Percentiles rank a stretch among this genome's conserved stretches.
These are phyloP conservation scores for Candida ortonii DNA, from an alignment of 805 yeast genomes.

Conservation along the genomic window DNA sequence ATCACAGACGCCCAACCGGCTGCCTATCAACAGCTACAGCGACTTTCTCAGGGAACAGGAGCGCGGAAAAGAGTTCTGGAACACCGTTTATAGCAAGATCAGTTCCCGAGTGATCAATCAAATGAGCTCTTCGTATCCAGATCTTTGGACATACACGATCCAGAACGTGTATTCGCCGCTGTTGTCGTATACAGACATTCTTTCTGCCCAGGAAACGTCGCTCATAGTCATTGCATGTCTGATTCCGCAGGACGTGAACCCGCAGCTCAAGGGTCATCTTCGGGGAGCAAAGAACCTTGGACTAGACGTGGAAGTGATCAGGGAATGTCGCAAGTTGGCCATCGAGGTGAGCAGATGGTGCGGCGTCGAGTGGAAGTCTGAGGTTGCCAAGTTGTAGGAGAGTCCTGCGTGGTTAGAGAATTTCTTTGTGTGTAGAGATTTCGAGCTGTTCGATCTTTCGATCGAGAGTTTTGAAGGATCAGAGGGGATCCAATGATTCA, in stretches of 20 bases:
- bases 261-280: constrained; percentile 88
- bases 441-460: no score
- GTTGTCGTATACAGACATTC: constrained; percentile 61
- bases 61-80: constrained; percentile 70
- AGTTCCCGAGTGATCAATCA: constrained; percentile 65
- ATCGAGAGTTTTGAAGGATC: no score
- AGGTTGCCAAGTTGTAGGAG: constrained; percentile 50
- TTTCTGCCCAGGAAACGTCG: constrained; percentile 69
- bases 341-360: constrained; percentile 70
- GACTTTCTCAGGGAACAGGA: constrained; percentile 19
- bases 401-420: not conserved
- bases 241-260: constrained; percentile 90
- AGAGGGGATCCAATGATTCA: no score
- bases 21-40: constrained; percentile 13
- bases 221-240: constrained; percentile 73
- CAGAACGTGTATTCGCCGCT: constrained; percentile 77
- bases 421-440: not conserved
- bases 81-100: constrained; percentile 71
- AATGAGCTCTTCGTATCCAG: constrained; percentile 76
- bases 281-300: constrained; percentile 84
- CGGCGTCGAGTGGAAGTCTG: constrained; percentile 60
- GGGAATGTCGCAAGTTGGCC: constrained; percentile 57
- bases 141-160: constrained; percentile 70
- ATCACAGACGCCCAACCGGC: constrained; percentile 23
- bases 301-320: constrained; percentile 59